Evolutionary conservation across 257 asterid genomes (phyloP).

Genomic region (Pogostemon cablin): DNA sequence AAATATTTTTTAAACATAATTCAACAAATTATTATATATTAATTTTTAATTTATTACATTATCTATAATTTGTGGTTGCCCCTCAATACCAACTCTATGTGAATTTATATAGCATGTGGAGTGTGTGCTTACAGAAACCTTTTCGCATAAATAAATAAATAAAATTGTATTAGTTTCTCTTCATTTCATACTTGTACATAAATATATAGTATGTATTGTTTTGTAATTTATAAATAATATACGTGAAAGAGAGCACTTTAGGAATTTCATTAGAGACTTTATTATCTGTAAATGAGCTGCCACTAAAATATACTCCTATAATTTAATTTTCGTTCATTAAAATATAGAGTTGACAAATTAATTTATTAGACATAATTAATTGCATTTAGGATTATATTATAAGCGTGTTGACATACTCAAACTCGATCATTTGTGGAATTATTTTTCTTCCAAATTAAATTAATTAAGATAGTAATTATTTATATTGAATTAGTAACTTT

Average conservation of each 20-base stretch:
- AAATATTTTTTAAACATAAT: neutral
- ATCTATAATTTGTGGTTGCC: neutral
- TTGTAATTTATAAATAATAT: neutral
- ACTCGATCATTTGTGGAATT: neutral
- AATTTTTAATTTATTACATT: neutral
- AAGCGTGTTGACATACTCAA: conserved; percentile 26
- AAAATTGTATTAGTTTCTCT: too few species aligned
- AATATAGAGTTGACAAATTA: neutral
- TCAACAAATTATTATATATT: too few species aligned
- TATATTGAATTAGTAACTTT: too few species aligned
- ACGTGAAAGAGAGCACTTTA: neutral
- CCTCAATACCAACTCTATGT: neutral
- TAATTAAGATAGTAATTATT: too few species aligned
- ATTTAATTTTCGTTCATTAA: too few species aligned
- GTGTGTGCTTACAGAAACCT: too few species aligned
- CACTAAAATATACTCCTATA: neutral
- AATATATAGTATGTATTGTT: too few species aligned
- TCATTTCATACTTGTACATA: too few species aligned
- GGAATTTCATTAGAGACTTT: neutral
- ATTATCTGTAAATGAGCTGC: conserved; percentile 30
- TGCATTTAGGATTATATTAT: neutral
- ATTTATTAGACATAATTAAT: too few species aligned
- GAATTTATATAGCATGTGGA: too few species aligned
- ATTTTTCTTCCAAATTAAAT: neutral
- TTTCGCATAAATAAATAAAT: too few species aligned